Conservation (phyloP, 1,139 yeast genomes). For the Suhomyces bolitotheri region DNA sequence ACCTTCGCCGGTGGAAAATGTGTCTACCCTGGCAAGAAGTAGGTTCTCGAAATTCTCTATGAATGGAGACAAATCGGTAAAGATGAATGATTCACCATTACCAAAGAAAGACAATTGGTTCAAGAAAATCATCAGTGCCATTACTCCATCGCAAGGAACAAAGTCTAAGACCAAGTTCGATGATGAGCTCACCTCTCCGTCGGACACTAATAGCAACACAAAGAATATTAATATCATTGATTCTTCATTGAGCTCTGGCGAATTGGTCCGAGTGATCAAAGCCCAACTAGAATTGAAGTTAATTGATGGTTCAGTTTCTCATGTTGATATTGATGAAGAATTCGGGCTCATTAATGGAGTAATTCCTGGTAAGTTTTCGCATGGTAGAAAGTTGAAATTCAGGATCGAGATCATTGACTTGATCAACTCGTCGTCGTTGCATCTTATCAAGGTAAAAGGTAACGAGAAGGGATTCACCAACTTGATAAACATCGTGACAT, state of each 20-base stretch:
- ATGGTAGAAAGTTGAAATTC: slow-evolving; percentile 51
- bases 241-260: slow-evolving; percentile 31
- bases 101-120: slow-evolving; percentile 35
- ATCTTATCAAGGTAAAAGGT: slow-evolving; percentile 62
- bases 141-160: slow-evolving; percentile 13
- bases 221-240: slow-evolving; percentile 37
- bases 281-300: slow-evolving; percentile 48
- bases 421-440: slow-evolving; percentile 48
- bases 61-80: slow-evolving; percentile 15
- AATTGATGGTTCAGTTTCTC: slow-evolving; percentile 51
- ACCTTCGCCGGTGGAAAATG: slow-evolving; percentile 23
- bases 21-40: slow-evolving; percentile 15
- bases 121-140: slow-evolving; percentile 33
- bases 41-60: slow-evolving; percentile 29
- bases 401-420: slow-evolving; percentile 46
- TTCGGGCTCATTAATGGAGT: slow-evolving; percentile 47
- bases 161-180: slow-evolving; percentile 9
- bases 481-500: slow-evolving; percentile 50
- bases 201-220: slow-evolving; percentile 9
- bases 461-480: slow-evolving; percentile 64
- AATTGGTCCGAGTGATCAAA: slow-evolving; percentile 36
- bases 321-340: slow-evolving; percentile 45
- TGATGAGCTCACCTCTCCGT: neutral
- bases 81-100: slow-evolving; percentile 13
- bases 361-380: slow-evolving; percentile 49